These are phyloP conservation scores for Paulownia fortunei DNA, from an alignment of 257 asterid genomes.

Conservation along the genomic window DNA sequence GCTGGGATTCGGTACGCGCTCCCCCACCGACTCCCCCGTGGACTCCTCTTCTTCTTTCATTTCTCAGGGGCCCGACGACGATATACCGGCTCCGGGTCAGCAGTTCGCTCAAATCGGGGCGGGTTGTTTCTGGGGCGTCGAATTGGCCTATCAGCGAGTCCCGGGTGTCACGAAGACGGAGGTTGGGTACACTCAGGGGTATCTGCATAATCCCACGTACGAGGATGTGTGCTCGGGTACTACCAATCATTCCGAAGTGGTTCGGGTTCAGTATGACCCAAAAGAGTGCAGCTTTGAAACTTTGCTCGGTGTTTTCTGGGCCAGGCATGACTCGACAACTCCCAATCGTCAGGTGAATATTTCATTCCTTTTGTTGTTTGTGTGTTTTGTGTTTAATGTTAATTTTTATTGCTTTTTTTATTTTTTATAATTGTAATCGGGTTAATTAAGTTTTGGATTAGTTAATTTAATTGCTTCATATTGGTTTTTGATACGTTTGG, in stretches of 20 bases:
- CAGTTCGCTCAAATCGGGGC: conserved; percentile 78
- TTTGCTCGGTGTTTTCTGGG: conserved; percentile 75
- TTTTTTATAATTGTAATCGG: not conserved
- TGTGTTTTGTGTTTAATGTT: no score
- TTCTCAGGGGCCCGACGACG: conserved; percentile 68
- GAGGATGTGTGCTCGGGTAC: conserved; percentile 74
- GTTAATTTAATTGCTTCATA: no score
- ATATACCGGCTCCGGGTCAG: conserved; percentile 67
- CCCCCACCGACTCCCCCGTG: conserved; percentile 40
- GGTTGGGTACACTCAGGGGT: conserved; percentile 75
- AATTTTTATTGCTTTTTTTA: not conserved
- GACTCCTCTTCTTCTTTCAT: conserved; percentile 56
- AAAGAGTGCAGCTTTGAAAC: conserved; percentile 59
- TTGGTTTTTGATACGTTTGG: no score
- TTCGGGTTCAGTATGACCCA: conserved; percentile 76
- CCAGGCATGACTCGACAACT: conserved; percentile 83
- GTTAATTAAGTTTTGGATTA: no score
- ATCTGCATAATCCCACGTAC: conserved; percentile 61
- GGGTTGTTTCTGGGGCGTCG: conserved; percentile 93
- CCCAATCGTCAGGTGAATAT: conserved; percentile 77
- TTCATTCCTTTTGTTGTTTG: not conserved
- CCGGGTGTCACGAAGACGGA: conserved; percentile 78
- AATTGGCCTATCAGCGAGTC: conserved; percentile 76
- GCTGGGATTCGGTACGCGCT: conserved; percentile 65
- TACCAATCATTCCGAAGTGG: conserved; percentile 73